Conservation (phyloP, 129 eudicot species). For the Centella asiatica region DNA sequence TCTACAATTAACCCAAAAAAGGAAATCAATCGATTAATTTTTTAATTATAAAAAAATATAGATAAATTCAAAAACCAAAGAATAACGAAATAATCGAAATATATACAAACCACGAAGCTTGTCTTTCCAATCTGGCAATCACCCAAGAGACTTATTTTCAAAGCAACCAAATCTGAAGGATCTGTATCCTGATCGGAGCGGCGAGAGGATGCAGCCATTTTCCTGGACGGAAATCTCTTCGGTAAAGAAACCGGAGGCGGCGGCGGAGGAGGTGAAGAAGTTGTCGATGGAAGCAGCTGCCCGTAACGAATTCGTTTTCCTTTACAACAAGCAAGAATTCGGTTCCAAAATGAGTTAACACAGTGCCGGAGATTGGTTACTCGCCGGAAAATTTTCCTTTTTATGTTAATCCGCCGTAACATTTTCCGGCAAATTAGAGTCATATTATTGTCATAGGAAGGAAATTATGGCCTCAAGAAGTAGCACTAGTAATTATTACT, state of each 20-base stretch:
- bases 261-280: background rate
- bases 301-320: constrained; percentile 27
- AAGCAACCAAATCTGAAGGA: constrained; percentile 50
- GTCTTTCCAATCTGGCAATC: constrained; percentile 81
- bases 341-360: constrained; percentile 39
- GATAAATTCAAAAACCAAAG: background rate
- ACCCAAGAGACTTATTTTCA: constrained; percentile 67
- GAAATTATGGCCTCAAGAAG: constrained; percentile 10
- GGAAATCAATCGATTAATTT: background rate
- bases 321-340: constrained; percentile 38
- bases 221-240: constrained; percentile 3
- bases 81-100: too few relatives aligned
- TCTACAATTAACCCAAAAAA: constrained; percentile 18
- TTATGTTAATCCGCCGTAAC: constrained; percentile 14
- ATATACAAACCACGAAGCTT: constrained; percentile 54
- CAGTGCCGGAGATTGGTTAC: constrained; percentile 34
- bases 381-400: constrained; percentile 33
- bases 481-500: background rate
- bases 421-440: constrained; percentile 26
- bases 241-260: background rate
- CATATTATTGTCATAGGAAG: constrained; percentile 7
- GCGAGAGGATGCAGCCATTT: constrained; percentile 11
- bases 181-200: constrained; percentile 28
- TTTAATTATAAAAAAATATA: background rate
- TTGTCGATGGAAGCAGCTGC: constrained; percentile 18